Evolutionary conservation across 495 filamentous ascomycete genomes (phyloP).

Genomic region (Penicillium paradoxum): DNA sequence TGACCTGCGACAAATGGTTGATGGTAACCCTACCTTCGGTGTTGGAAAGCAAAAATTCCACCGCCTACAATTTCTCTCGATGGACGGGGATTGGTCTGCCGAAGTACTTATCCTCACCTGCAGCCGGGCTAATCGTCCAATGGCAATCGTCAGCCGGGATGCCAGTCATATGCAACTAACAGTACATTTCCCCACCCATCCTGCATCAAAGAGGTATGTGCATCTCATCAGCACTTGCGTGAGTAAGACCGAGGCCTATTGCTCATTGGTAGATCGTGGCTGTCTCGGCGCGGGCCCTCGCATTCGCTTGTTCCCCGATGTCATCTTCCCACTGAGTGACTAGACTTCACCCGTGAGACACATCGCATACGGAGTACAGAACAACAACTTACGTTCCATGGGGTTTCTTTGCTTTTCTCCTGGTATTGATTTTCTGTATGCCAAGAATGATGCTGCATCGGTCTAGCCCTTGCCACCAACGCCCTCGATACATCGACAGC

Average conservation of each 20-base stretch:
- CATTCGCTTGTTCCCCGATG: conserved; percentile 30
- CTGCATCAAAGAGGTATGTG: conserved; percentile 12
- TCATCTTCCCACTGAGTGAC: conserved; percentile 7
- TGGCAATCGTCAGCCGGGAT: conserved; percentile 20
- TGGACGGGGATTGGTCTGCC: conserved; percentile 31
- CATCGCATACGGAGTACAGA: background rate
- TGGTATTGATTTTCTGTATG: background rate
- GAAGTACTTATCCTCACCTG: conserved; percentile 24
- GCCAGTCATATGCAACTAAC: conserved; percentile 35
- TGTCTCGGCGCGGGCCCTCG: conserved; percentile 24
- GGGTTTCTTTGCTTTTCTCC: background rate
- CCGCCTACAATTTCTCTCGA: conserved; percentile 14
- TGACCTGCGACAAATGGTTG: conserved; percentile 39
- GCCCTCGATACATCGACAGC: background rate
- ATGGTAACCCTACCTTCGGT: conserved; percentile 16
- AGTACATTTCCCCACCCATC: conserved; percentile 17
- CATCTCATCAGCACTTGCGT: conserved; percentile 16
- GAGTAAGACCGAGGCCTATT: conserved; percentile 5
- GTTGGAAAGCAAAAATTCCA: conserved; percentile 29
- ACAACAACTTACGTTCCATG: background rate
- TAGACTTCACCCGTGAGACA: conserved; percentile 1
- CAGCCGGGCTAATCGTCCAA: conserved; percentile 30
- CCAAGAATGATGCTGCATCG: background rate
- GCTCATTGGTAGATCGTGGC: conserved; percentile 19
- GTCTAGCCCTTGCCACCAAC: background rate